phyloP scores from a whole-genome alignment of 1,284 basidiomycete species.

The Caloboletus inedulis region DNA sequence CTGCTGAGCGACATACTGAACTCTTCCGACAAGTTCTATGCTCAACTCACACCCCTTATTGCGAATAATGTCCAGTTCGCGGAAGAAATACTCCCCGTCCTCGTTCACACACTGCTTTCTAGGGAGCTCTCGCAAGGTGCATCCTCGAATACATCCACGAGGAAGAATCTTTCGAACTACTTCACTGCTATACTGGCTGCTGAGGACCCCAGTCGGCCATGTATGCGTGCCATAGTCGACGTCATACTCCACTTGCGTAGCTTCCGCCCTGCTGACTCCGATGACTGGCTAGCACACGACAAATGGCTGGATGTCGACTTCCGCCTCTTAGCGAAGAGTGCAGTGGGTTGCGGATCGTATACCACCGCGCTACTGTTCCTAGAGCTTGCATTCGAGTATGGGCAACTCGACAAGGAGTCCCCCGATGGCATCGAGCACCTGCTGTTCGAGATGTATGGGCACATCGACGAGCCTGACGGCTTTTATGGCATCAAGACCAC shows the following conservation, averaged over 20 bases:
- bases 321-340: conserved; percentile 67
- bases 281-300: conserved; percentile 65
- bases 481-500: conserved; percentile 90
- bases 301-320: conserved; percentile 84
- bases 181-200: conserved; percentile 58
- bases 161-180: conserved; percentile 53
- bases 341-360: conserved; percentile 78
- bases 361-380: conserved; percentile 89
- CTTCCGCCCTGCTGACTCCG: conserved; percentile 45
- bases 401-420: conserved; percentile 24
- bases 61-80: conserved; percentile 57
- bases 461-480: conserved; percentile 96
- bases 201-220: conserved; percentile 41
- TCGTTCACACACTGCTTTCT: conserved; percentile 70
- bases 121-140: conserved; percentile 27
- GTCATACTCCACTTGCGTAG: conserved; percentile 80
- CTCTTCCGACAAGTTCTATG: conserved; percentile 60
- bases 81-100: conserved; percentile 64
- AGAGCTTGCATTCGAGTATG: conserved; percentile 71
- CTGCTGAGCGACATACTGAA: conserved; percentile 62
- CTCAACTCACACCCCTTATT: conserved; percentile 62
- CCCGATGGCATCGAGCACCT: conserved; percentile 52
- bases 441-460: conserved; percentile 88
- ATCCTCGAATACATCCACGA: conserved; percentile 8
- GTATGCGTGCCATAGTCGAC: conserved; percentile 68